Evolutionary conservation across 352 stramenopile genomes (phyloP), one percentile per base, ranked within the genome.

Genomic region (Globisporangium acanthophoron): DNA sequence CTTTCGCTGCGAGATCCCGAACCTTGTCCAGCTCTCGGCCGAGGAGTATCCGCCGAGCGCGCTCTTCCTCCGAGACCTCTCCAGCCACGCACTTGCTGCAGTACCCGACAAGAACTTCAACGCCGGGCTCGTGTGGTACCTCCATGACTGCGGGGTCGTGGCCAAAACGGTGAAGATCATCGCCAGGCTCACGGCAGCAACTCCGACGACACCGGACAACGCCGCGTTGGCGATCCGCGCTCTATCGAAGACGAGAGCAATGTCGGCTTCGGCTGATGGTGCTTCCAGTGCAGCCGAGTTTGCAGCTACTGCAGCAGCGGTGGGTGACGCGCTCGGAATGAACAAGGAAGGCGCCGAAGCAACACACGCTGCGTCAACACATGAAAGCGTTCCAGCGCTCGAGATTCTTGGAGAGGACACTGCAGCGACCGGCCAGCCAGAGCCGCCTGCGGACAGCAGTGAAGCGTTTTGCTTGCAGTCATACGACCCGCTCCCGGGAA

Each of bases 1-100:
- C 4, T 89, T 85, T 58, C 71, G 80, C 5, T 93, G 83, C 45
- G 83, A 93, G 47, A 31, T 93, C 1, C 73, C 78, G 3, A 90
- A 87, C 21, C 29, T 93, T 13, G 72, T 93, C 43, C 65, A 71
- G 8, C 64, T 93, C 8, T 73, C 67, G 8, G 70, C 77, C 5
- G 80, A 91, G 51, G 68, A 91, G n/a, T 91, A 90, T 56, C 70
- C 83, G 13, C 46, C 66, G 5, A 59, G 41, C 7, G 66, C 69
- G 0, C n/a, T 67, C 3, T 88, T 79, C 59, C 57, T 91, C 20
- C 69, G 75, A 18, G 80, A 84, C 24, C 58, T 73, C 24, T 73
- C 69, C 20, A 70, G 58, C n/a, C 69, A 74, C 41, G 74, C 78
- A 0, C 54, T 93, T 11, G 58, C 66, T 3, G 68, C 69, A 0